These are phyloP conservation scores for Cyamopsis tetragonoloba DNA, from an alignment of 306 rosid genomes.

Conservation along the genomic window DNA sequence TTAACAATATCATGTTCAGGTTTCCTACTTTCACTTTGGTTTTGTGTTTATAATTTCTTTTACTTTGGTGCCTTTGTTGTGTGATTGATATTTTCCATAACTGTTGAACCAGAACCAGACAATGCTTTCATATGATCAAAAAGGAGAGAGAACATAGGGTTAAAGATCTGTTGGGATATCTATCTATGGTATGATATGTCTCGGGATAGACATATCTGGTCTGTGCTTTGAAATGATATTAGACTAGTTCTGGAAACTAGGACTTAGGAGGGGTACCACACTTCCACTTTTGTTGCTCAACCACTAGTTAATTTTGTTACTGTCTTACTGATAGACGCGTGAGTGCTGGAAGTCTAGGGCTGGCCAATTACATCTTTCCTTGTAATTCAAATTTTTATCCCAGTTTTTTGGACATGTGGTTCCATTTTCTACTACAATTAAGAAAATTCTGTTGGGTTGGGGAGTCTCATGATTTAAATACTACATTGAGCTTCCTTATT, in stretches of 20 bases:
- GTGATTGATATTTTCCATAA: constrained; percentile 8
- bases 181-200: not conserved
- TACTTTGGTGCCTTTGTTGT: constrained; percentile 2
- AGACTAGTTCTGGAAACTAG: not conserved
- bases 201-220: not conserved
- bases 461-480: not conserved
- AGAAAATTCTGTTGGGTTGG: not conserved
- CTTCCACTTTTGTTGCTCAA: not conserved
- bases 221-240: not conserved
- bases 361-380: not conserved
- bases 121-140: too few species aligned
- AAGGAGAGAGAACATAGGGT: not conserved
- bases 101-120: not conserved
- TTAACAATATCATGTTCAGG: not conserved
- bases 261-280: not conserved
- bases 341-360: not conserved
- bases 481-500: not conserved
- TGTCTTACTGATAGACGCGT: not conserved
- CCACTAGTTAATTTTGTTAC: not conserved
- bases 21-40: not conserved
- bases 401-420: not conserved
- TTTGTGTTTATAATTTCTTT: constrained; percentile 9
- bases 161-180: constrained; percentile 6
- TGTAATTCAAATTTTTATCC: not conserved
- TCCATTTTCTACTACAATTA: not conserved